Base-by-base conservation (phyloP, 495 filamentous ascomycete genomes). In the Pyronema domesticum region DNA sequence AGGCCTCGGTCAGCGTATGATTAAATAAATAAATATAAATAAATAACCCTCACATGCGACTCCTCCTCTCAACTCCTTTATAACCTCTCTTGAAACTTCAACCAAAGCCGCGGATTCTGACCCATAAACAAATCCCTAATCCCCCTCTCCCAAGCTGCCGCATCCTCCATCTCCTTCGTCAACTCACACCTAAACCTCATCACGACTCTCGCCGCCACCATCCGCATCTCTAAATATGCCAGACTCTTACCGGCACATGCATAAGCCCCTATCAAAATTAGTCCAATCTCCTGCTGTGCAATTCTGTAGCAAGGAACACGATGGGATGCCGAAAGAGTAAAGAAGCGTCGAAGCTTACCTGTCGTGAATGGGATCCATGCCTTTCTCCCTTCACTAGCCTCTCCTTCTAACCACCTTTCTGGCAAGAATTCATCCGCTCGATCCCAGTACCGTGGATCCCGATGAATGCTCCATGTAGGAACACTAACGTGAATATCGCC, bases 241-340 rank as follows among this genome's bases (percentile, higher is more conserved):
- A 80, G 64, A 0, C 67, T 59, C 55, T 75, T 76, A 7, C 78
- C 77, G 8, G 75, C 64, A 51, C 78, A 80, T 14, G 56, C 52
- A 46, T 70, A 72, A 1, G 60, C 53, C 9, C 74, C 74, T 61
- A 60, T 55, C 66, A 68, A 57, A 80, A 81, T 80, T 77, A 0
- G 78, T 78, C 39, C 78, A 62, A 55, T 74, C 80, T 1, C 71
- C 65, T 5, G 65, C 39, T 0, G 72, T 61, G 6, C 58, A 34
- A 7, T 62, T n/a, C n/a, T n/a, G n/a, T n/a, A n/a, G n/a, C 61
- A 60, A 70, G 76, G 23, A 63, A 69, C 33, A 52, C 53, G 61
- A 68, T 65, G 64, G 5, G 5, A 43, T 43, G 39, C 1, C 39
- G n/a, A n/a, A 43, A 17, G 11, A 30, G 5, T 1, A 30, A 5